phyloP scores from a whole-genome alignment of 169 alveolate species.

The Perkinsus olseni region DNA sequence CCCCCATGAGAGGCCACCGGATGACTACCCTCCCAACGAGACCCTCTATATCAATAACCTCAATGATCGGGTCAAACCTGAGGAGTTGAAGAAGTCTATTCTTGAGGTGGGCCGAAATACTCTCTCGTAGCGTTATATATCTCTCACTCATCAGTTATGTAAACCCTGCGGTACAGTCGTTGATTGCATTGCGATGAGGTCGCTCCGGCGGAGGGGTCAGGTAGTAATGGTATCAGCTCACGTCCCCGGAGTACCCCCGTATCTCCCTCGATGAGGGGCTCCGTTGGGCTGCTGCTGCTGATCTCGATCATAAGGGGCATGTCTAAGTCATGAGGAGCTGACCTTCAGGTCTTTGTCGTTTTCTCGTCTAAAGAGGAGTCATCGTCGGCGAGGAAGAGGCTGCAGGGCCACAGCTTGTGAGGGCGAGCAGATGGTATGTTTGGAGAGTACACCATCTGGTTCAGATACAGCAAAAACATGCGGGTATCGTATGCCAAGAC shows the following conservation, averaged over 20 bases:
- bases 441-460: not conserved
- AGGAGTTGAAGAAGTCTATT: not conserved
- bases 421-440: conserved; percentile 9
- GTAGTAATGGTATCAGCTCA: not conserved
- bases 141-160: conserved; percentile 9
- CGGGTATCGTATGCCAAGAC: conserved; percentile 15
- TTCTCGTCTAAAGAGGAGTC: conserved; percentile 24
- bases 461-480: conserved; percentile 8
- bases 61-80: conserved; percentile 23
- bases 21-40: conserved; percentile 8
- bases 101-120: not conserved
- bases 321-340: too few species aligned
- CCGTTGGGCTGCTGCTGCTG: too few species aligned
- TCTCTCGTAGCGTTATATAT: not conserved
- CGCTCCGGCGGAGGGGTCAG: conserved; percentile 24
- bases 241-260: too few species aligned
- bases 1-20: not conserved
- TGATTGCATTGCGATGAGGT: conserved; percentile 5
- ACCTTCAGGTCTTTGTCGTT: conserved; percentile 16
- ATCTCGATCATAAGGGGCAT: too few species aligned
- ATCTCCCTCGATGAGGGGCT: too few species aligned
- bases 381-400: conserved; percentile 10
- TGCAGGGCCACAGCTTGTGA: conserved; percentile 15
- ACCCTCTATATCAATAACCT: conserved; percentile 27
- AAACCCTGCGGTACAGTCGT: conserved; percentile 20